Conservation (phyloP, 768 basidiomycete species). For the Suillus clintonianus region DNA sequence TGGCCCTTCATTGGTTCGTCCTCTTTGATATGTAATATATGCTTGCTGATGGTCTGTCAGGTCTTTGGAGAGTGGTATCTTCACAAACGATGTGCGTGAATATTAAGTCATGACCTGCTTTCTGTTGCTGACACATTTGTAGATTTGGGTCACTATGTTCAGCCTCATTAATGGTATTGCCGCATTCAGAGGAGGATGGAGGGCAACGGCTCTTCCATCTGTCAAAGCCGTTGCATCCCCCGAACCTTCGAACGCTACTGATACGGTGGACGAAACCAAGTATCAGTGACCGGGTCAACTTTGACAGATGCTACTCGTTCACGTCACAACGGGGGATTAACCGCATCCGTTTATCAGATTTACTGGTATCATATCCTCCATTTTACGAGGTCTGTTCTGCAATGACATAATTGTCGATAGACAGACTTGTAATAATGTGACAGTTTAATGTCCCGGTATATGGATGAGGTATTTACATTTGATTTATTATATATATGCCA, state of each 20-base stretch:
- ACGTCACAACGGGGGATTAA: too few species aligned
- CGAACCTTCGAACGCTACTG: background rate
- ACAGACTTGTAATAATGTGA: background rate
- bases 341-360: background rate
- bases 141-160: slow-evolving; percentile 44
- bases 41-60: slow-evolving; percentile 34
- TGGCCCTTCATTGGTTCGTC: slow-evolving; percentile 75
- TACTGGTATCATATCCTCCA: background rate
- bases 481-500: background rate
- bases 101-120: background rate
- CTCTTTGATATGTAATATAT: background rate
- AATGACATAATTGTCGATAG: background rate
- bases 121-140: slow-evolving; percentile 9
- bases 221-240: background rate
- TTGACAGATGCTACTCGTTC: background rate
- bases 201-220: slow-evolving; percentile 50
- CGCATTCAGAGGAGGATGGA: slow-evolving; percentile 72
- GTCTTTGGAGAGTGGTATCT: slow-evolving; percentile 69
- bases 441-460: background rate
- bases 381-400: background rate
- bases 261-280: background rate
- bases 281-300: background rate
- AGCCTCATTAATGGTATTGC: slow-evolving; percentile 53
- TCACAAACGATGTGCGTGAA: slow-evolving; percentile 60
- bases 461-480: background rate